Evolutionary conservation across 1,284 basidiomycete genomes (phyloP).

Genomic region (Trametes sp.): DNA sequence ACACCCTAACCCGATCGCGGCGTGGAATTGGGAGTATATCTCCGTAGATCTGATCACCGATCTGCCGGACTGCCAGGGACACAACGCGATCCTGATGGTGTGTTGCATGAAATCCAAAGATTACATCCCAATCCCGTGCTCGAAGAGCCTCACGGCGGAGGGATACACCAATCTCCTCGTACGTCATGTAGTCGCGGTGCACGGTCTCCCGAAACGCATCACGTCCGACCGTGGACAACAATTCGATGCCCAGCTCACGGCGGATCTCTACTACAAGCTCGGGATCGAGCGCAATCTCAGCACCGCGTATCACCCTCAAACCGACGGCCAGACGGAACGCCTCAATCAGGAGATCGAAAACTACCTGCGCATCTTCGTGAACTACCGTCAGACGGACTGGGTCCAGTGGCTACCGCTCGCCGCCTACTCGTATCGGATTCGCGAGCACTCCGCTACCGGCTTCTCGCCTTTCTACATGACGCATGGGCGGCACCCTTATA

Average conservation of each 20-base stretch:
- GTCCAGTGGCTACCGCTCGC: conserved; percentile 34
- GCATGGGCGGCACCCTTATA: conserved; percentile 4
- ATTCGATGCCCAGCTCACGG: neutral
- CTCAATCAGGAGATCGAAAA: conserved; percentile 42
- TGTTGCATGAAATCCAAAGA: conserved; percentile 28
- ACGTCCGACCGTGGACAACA: neutral
- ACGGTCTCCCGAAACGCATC: conserved; percentile 39
- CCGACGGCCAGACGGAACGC: conserved; percentile 44
- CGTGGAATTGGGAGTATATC: conserved; percentile 27
- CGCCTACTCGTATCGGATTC: conserved; percentile 36
- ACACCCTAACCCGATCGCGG: conserved; percentile 10
- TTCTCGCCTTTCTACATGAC: conserved; percentile 39
- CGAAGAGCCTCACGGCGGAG: conserved; percentile 5
- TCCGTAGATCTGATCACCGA: conserved; percentile 48
- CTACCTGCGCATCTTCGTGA: conserved; percentile 32
- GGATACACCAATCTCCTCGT: conserved; percentile 44
- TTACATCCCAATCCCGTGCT: conserved; percentile 42
- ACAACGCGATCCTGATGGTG: conserved; percentile 46
- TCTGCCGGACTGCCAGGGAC: conserved; percentile 42
- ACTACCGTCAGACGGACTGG: conserved; percentile 46
- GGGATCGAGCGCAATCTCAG: neutral
- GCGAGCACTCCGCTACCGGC: conserved; percentile 34
- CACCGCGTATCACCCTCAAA: conserved; percentile 39
- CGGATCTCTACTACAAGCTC: neutral
- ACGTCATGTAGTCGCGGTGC: conserved; percentile 11